Conservation (phyloP, 352 stramenopile genomes). For the Lagenidium sp. region DNA sequence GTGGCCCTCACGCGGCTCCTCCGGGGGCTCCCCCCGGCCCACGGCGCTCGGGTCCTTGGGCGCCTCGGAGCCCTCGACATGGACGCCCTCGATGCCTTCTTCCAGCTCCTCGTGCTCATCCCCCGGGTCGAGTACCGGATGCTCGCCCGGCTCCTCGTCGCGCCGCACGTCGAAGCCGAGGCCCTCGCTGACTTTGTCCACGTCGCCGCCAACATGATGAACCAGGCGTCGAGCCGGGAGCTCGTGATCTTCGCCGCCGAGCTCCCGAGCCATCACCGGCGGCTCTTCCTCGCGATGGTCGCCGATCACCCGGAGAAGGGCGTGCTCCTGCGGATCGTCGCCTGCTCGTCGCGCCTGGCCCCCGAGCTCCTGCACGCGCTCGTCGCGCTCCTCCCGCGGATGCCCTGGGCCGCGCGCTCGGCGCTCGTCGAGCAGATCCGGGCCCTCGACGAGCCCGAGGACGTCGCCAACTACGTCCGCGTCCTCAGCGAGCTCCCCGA, state of each 20-base stretch:
- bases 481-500: slow-evolving; percentile 26
- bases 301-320: slow-evolving; percentile 29
- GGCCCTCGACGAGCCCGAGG: slow-evolving; percentile 21
- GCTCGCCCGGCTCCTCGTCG: slow-evolving; percentile 42
- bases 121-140: slow-evolving; percentile 51
- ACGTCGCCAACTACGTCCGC: slow-evolving; percentile 25
- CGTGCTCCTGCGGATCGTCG: slow-evolving; percentile 48
- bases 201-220: slow-evolving; percentile 56
- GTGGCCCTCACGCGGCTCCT: slow-evolving; percentile 47
- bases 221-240: slow-evolving; percentile 56
- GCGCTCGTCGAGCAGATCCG: slow-evolving; percentile 54
- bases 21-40: slow-evolving; percentile 32
- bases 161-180: slow-evolving; percentile 22
- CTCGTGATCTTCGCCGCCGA: slow-evolving; percentile 49
- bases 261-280: slow-evolving; percentile 24
- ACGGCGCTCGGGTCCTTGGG: slow-evolving; percentile 33
- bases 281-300: slow-evolving; percentile 43
- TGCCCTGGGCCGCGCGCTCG: slow-evolving; percentile 44
- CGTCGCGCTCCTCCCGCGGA: slow-evolving; percentile 30
- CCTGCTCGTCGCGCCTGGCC: slow-evolving; percentile 28
- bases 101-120: slow-evolving; percentile 51
- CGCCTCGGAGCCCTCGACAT: slow-evolving; percentile 27
- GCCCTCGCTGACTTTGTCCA: slow-evolving; percentile 36
- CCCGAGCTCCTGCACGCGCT: slow-evolving; percentile 30
- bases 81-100: slow-evolving; percentile 49